Conservation (phyloP, 1,284 basidiomycete species). For the Apiotrichum sp. region DNA sequence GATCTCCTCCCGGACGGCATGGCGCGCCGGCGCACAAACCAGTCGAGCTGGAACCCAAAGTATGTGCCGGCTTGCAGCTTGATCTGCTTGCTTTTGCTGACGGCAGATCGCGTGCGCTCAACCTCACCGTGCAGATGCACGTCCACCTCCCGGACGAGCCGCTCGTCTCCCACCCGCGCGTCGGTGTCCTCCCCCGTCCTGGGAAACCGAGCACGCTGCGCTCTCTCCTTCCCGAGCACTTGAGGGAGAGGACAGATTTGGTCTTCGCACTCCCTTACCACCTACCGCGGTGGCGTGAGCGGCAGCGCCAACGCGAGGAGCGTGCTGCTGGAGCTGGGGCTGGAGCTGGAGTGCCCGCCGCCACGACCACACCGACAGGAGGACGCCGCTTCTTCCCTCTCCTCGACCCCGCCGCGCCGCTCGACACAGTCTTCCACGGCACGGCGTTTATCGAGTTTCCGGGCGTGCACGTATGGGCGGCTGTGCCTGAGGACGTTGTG, state of each 20-base stretch:
- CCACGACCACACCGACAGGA: not conserved
- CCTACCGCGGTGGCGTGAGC: constrained; percentile 17
- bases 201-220: constrained; percentile 13
- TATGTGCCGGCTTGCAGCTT: constrained; percentile 46
- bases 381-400: constrained; percentile 55
- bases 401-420: constrained; percentile 53
- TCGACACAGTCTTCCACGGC: constrained; percentile 64
- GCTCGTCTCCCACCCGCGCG: constrained; percentile 18
- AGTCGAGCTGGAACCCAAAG: constrained; percentile 74
- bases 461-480: constrained; percentile 57
- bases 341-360: not conserved
- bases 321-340: not conserved
- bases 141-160: not conserved
- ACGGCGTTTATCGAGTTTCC: constrained; percentile 72
- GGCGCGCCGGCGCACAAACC: constrained; percentile 66
- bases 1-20: constrained; percentile 74
- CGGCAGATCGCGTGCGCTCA: constrained; percentile 48
- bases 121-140: constrained; percentile 63
- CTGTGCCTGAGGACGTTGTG: constrained; percentile 40
- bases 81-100: not conserved
- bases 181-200: constrained; percentile 20
- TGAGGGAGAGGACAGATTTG: constrained; percentile 1
- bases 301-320: constrained; percentile 5
- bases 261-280: constrained; percentile 26
- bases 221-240: constrained; percentile 19